Evolutionary conservation across 768 basidiomycete genomes (phyloP), one percentile per base, ranked within the genome.

Genomic region (Tricholoma matsutake): DNA sequence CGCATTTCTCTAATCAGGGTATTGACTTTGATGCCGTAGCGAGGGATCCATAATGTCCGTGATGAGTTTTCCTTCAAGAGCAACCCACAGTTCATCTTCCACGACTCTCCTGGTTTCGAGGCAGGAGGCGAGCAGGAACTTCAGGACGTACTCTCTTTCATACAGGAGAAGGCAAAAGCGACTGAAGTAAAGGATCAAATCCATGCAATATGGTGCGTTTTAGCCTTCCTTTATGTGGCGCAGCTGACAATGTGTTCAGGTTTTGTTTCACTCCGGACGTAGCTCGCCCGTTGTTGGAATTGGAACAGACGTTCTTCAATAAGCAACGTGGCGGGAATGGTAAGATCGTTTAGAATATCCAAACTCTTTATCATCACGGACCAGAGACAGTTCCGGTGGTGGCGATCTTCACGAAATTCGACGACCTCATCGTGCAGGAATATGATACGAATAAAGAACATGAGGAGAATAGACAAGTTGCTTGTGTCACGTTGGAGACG

Each of bases 261-360:
- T 79, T 73, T 56, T 80, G 79, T 57, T 69, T 79, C 55, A 64
- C 65, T 1, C 69, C 72, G 54, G 63, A 73, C 59, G 64, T 51
- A 47, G 54, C 57, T 18, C 60, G 78, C 18, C 65, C 72, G 13
- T 58, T 76, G 11, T 54, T 70, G 6, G 63, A 63, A 43, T 64
- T 64, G 2, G 57, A 58, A 18, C 29, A 47, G 57, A 49, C 13
- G 8, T 58, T 58, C 43, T 58, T 58, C 29, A 32, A 58, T 10
- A 16, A 58, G 10, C n/a, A 16, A 5, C 22, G 43, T 29, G 28
- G n/a, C 10, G 43, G 41, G 8, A 43, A 45, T 28, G 41, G 57
- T 58, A 3, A 18, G 57, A 11, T 20, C 32, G 49, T 31, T 14
- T 62, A 25, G 6, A 28, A 18, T 60, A 22, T 29, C 51, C 34